Conservation (phyloP, 140 eudicot genomes). For the Bidens hawaiensis region DNA sequence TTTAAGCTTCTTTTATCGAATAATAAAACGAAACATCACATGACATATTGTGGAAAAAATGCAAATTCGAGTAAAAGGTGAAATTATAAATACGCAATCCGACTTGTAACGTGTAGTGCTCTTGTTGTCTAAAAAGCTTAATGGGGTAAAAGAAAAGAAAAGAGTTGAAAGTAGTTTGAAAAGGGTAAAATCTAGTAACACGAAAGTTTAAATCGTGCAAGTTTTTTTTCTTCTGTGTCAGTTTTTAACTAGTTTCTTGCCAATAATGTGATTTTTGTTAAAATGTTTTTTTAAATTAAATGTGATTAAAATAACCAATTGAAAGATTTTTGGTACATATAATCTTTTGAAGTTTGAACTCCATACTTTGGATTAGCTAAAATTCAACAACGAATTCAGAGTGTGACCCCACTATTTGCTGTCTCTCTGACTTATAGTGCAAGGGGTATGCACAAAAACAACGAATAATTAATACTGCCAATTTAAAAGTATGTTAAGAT, state of each 20-base stretch:
- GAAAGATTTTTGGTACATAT: background rate
- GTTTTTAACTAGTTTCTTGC: background rate
- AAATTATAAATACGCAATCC: background rate
- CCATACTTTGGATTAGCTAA: background rate
- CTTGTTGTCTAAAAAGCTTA: no score
- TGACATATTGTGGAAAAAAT: background rate
- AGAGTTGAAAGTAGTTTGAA: no score
- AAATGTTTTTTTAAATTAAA: background rate
- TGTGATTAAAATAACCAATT: background rate
- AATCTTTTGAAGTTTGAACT: background rate
- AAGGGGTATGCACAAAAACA: slow-evolving; percentile 10
- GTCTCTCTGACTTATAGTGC: slow-evolving; percentile 32
- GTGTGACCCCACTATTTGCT: slow-evolving; percentile 32
- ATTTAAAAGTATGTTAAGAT: background rate
- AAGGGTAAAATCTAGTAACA: background rate
- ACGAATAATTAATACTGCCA: slow-evolving; percentile 13
- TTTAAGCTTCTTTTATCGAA: background rate
- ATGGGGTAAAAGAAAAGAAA: no score
- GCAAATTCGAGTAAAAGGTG: background rate
- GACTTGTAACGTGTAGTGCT: background rate
- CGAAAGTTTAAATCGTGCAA: background rate
- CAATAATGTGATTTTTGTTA: background rate
- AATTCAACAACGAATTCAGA: background rate
- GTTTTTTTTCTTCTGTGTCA: background rate
- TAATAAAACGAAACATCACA: no score